Evolutionary conservation across 2,329 filamentous ascomycete species (phyloP), one percentile per base, ranked within the genome.

Genomic region (Niveomyces coronatus): DNA sequence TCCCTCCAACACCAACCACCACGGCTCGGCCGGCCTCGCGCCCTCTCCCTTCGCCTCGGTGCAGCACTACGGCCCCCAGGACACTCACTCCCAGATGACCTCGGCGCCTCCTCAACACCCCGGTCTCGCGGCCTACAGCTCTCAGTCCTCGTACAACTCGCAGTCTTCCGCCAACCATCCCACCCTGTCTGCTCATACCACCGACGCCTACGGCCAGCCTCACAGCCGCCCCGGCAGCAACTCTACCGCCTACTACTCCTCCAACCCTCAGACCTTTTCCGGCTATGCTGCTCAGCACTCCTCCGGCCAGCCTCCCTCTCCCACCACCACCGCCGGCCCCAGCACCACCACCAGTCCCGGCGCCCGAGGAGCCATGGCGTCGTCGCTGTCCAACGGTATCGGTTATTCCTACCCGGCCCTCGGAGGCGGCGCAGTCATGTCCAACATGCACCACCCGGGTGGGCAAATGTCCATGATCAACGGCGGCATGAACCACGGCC

Each of bases 391-490:
- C 20, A 31, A 14, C 35, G 22, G 5, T 29, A 24, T 31, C n/a
- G 17, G 11, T 47, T 47, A 29, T 82, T 3, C 71, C 80, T 3
- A 64, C 68, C n/a, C 71, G 79, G n/a, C n/a, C n/a, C n/a, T n/a
- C n/a, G n/a, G n/a, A 65, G 63, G 67, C 29, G 77, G 79, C 1
- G 71, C 80, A 1, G 78, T 89, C 19, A 76, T 89, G 66, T 82
- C 83, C 13, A 91, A 89, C 52, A 71, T 91, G 18, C 75, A 80
- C 50, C 84, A 79, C 43, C 85, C 85, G 0, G 76, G 75, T 37
- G 71, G 71, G 5, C 81, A 82, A 43, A 78, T 91, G 67, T 71
- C 81, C 7, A 64, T 91, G 44, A 74, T 89, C 23, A 75, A 78
- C 4, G 59, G 55, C 4, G 59, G 55, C 3, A 71, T 84, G 60